Base-by-base conservation (phyloP, 106 monocot genomes). In the Agapanthus africanus region DNA sequence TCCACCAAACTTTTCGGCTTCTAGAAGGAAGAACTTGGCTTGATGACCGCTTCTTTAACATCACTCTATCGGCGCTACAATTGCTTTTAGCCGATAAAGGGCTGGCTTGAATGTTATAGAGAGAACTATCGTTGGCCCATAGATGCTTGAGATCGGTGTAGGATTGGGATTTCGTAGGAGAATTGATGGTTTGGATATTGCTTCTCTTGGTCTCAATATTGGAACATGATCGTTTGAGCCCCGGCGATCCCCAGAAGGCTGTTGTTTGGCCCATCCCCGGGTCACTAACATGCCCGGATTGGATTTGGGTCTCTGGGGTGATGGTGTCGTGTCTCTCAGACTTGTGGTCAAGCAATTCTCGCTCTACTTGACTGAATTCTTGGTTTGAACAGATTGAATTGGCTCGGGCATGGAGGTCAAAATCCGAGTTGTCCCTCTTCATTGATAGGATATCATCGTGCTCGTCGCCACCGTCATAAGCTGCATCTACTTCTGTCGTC, bases 1-100 rank as follows among this genome's bases (percentile, higher is more conserved):
- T 82, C 94, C 94, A 95, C 94, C 94, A 95, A 4, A 95, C 71
- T 72, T 88, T 95, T 52, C 91, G 23, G 80, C 95, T 95, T 65
- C 88, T 77, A 5, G 95, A 95, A 22, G 91, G 91, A 26, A 95
- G 88, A 61, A 95, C 88, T 73, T 94, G 90, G 27, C 94, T 90
- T 4, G 90, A 90, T 5, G 90, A 91, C 59, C 81, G 77, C 71
- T 85, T 95, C 77, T 88, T 95, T 19, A 95, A 70, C 83, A 91
- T 95, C 18, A 95, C 81, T 25, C 60, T 69, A 46, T 91, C 94
- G 0, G 94, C 94, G 23, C 90, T 95, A 64, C 77, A 77, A 4
- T 79, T 71, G 25, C 84, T 80, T 52, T 74, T 80, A 0, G 80
- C 82, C 0, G 94, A 90, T n/a, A 78, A 52, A 6, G 90, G 85